Conservation (phyloP, 139 green algal genomes). For the Coelastrella sp. region DNA sequence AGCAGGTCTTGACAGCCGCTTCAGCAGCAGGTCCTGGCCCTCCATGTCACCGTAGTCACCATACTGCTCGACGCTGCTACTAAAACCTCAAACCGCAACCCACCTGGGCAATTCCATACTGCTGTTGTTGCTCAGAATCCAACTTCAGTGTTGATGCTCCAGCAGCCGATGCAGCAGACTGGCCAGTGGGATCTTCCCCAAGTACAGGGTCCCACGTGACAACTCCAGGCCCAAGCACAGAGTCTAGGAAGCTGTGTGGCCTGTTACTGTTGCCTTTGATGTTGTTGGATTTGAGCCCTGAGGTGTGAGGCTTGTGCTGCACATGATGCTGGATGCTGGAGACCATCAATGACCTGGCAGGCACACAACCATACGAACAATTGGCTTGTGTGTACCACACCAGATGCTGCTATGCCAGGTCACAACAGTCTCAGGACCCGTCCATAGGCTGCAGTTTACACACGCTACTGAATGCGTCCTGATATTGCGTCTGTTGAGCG, state of each 20-base stretch:
- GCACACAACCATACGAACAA: neutral
- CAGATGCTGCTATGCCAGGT: neutral
- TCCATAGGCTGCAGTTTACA: no score
- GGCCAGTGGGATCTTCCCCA: constrained; percentile 7
- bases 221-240: constrained; percentile 45
- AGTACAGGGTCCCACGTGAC: constrained; percentile 34
- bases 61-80: neutral
- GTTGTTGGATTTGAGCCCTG: neutral
- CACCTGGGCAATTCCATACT: constrained; percentile 63
- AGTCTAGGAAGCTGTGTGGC: constrained; percentile 32
- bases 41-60: no score
- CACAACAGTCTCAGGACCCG: no score
- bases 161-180: neutral
- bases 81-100: neutral
- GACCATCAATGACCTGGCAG: constrained; percentile 19
- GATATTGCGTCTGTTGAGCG: no score
- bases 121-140: constrained; percentile 51
- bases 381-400: neutral
- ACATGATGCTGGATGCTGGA: neutral
- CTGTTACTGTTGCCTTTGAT: neutral
- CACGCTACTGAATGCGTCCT: no score
- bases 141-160: neutral
- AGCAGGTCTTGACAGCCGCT: no score
- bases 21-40: no score
- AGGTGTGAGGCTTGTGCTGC: neutral